Evolutionary conservation across 2,329 filamentous ascomycete genomes (phyloP).

Genomic region (Fusarium hostae): DNA sequence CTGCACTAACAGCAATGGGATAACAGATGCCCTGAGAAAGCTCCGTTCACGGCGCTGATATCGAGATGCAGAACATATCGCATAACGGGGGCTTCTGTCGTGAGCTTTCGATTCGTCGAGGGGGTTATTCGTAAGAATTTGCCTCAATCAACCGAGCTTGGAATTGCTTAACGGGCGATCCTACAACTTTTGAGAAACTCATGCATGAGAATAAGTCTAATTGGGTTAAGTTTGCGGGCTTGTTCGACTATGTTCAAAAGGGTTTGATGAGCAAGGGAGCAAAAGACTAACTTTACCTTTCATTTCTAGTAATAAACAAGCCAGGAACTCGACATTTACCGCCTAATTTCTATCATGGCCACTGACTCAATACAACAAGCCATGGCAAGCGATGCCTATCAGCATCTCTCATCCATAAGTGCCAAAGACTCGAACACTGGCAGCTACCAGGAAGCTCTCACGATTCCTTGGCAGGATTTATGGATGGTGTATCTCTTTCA

Average conservation of each 20-base stretch:
- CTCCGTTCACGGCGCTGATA: background rate
- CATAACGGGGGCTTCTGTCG: background rate
- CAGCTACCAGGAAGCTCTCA: background rate
- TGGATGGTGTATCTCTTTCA: background rate
- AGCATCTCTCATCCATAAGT: background rate
- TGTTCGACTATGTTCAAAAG: background rate
- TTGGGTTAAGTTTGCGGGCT: background rate
- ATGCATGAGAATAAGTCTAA: conserved; percentile 17
- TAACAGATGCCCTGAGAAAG: background rate
- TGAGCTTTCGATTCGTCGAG: background rate
- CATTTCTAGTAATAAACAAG: background rate
- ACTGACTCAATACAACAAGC: background rate
- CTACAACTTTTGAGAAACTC: background rate
- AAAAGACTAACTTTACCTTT: background rate
- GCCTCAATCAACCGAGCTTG: background rate
- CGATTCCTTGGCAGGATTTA: background rate
- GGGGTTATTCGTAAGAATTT: background rate
- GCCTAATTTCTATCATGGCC: background rate
- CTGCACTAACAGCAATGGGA: background rate
- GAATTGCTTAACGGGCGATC: background rate
- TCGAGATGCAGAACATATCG: background rate
- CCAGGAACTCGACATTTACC: background rate
- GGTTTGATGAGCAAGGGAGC: background rate
- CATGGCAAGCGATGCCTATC: background rate
- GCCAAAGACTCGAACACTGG: background rate